Base-by-base conservation (phyloP, 1,284 basidiomycete genomes). In the Puccinia coronata region DNA sequence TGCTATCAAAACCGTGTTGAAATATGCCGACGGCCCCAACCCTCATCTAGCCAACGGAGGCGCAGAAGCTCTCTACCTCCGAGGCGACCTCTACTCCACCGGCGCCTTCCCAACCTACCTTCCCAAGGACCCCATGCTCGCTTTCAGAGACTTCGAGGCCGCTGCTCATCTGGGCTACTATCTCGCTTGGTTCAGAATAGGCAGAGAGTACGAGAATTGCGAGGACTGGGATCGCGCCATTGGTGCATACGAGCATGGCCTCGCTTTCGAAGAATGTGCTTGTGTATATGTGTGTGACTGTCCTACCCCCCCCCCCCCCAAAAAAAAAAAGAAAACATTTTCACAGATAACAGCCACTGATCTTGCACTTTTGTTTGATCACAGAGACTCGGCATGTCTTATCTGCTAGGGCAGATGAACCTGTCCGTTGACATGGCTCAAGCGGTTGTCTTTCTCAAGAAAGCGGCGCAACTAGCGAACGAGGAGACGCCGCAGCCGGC, bases 161-260 rank as follows among this genome's bases (percentile, higher is more conserved):
- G 90, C 93, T 0, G 94, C 94, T 0, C 89, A 92, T 51, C 89
- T 88, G 1, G 94, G 94, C 0, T 91, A 90, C 83, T 87, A 88
- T 14, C 87, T 89, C 34, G 92, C 92, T 0, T 98, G 95, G 95
- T 97, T 95, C 87, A 89, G 92, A 65, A 90, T 97, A 2, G 95
- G 94, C 0, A 88, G 92, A 39, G 95, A 97, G 84, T 97, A 98
- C 85, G 96, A 98, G 87, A 91, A 90, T 76, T 94, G 96, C 82
- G 90, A 90, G 34, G 93, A 96, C 85, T 81, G 89, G 0, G 82
- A 86, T 0, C 90, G 92, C 53, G 94, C 95, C 0, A 89, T 88
- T 67, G 92, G 93, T 57, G 95, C 93, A 83, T 96, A 95, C 85
- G 91, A 93, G 83, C 89, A 92, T 9, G 95, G 93, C 0, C 89